phyloP scores from a whole-genome alignment of 1,284 basidiomycete genomes.

The Chalciporus sp. region DNA sequence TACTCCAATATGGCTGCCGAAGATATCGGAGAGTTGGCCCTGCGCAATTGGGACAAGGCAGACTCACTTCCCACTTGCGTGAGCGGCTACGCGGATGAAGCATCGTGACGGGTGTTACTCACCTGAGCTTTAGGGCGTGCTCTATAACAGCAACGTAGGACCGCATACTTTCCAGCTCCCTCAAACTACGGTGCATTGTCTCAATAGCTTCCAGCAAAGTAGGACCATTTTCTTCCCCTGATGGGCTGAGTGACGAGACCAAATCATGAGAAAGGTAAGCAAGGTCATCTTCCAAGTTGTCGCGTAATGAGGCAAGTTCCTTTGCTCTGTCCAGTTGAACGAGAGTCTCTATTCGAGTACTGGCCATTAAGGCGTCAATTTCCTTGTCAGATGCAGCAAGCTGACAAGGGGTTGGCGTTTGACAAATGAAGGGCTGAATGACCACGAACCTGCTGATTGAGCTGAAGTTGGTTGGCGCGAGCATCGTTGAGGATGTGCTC shows the following conservation, averaged over 20 bases:
- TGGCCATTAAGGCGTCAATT: slow-evolving; percentile 45
- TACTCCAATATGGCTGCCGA: slow-evolving; percentile 57
- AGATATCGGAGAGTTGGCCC: slow-evolving; percentile 43
- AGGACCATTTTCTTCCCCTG: slow-evolving; percentile 46
- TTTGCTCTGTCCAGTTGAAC: slow-evolving; percentile 63
- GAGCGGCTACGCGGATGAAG: slow-evolving; percentile 9
- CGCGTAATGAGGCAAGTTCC: slow-evolving; percentile 72
- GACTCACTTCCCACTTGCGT: slow-evolving; percentile 49
- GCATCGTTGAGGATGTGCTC: slow-evolving; percentile 43
- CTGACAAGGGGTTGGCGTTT: slow-evolving; percentile 53
- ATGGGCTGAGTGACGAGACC: slow-evolving; percentile 51
- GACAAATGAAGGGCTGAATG: slow-evolving; percentile 16
- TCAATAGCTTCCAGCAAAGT: slow-evolving; percentile 84
- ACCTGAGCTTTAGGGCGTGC: slow-evolving; percentile 75
- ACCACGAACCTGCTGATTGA: slow-evolving; percentile 47
- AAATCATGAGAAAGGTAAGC: slow-evolving; percentile 66
- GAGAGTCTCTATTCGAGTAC: slow-evolving; percentile 46
- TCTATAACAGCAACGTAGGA: slow-evolving; percentile 78
- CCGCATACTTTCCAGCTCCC: slow-evolving; percentile 74
- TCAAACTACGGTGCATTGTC: slow-evolving; percentile 68
- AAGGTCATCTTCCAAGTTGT: slow-evolving; percentile 77
- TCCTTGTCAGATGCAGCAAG: slow-evolving; percentile 53
- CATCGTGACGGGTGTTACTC: slow-evolving; percentile 26
- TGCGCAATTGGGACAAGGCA: slow-evolving; percentile 51
- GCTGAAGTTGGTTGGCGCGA: slow-evolving; percentile 37